phyloP scores from a whole-genome alignment of 345 rosid species.

The Eucalyptus tenuipes region DNA sequence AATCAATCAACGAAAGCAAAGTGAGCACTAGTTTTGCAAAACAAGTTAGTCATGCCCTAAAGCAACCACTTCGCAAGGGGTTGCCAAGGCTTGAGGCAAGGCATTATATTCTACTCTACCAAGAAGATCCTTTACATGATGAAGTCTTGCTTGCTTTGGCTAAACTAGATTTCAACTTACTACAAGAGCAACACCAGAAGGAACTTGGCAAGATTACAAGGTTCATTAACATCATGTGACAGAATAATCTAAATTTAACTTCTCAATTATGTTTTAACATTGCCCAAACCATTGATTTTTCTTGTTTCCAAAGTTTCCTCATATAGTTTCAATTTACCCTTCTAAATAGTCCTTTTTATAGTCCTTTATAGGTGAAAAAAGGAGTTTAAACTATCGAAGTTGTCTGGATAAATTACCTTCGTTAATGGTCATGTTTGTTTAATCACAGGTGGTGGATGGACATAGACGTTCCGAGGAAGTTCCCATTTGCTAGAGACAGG shows the following conservation, averaged over 20 bases:
- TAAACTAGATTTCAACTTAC: constrained; percentile 2
- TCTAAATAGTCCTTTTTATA: neutral
- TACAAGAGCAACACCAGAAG: neutral
- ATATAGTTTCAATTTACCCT: neutral
- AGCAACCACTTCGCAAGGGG: neutral
- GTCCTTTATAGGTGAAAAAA: neutral
- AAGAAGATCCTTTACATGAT: neutral
- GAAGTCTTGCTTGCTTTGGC: neutral
- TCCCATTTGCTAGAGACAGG: neutral
- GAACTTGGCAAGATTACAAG: neutral
- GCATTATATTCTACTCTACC: neutral
- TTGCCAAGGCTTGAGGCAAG: neutral
- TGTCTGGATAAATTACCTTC: neutral
- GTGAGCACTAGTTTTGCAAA: neutral
- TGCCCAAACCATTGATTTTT: neutral
- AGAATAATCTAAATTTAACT: neutral
- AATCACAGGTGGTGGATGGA: neutral
- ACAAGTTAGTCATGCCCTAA: neutral
- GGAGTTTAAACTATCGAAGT: neutral
- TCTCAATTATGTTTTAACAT: neutral
- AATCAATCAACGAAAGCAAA: neutral
- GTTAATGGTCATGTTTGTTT: neutral
- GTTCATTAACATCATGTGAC: neutral
- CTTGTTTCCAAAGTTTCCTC: neutral
- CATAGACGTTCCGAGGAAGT: neutral